A percentile compares a stretch with the other conserved stretches of the same genome.
These are phyloP conservation scores for Suaeda aralocaspica DNA, from an alignment of 148 eudicot species.

Conservation along the genomic window DNA sequence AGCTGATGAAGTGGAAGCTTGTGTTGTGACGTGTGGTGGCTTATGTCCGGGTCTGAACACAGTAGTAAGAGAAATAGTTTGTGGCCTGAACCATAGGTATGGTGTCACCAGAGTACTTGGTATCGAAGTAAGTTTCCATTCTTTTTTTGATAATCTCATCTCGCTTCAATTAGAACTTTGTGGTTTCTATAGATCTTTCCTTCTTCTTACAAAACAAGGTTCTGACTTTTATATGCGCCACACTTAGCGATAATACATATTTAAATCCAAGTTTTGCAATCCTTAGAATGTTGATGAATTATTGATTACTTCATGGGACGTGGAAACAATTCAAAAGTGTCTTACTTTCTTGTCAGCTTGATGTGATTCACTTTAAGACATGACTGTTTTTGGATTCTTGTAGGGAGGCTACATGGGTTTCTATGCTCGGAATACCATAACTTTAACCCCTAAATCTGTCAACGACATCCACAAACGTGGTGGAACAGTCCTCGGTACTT, in stretches of 20 bases:
- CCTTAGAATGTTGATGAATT: not conserved
- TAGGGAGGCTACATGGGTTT: constrained; percentile 93
- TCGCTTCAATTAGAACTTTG: not conserved
- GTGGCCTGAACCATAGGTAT: constrained; percentile 49
- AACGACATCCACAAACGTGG: constrained; percentile 91
- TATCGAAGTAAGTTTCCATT: constrained; percentile 38
- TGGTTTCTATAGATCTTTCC: not conserved
- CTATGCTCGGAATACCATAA: constrained; percentile 71
- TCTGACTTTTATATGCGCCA: not conserved
- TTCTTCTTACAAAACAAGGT: not conserved
- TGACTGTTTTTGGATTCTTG: constrained; percentile 7
- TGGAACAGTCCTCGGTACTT: constrained; percentile 87
- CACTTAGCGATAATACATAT: no score
- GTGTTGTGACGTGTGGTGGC: constrained; percentile 59
- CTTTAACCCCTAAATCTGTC: constrained; percentile 78
- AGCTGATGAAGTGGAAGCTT: constrained; percentile 47
- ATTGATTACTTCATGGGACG: not conserved
- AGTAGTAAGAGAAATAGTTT: constrained; percentile 50
- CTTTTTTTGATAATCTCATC: not conserved
- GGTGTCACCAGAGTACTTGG: constrained; percentile 45
- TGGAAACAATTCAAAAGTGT: not conserved
- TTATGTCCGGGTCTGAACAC: constrained; percentile 55
- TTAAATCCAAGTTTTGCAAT: not conserved
- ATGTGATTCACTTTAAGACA: not conserved
- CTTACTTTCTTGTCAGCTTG: not conserved